Evolutionary conservation across 2,329 filamentous ascomycete species (phyloP), one percentile per base, ranked within the genome.

Genomic region (Diaporthe ilicicola): DNA sequence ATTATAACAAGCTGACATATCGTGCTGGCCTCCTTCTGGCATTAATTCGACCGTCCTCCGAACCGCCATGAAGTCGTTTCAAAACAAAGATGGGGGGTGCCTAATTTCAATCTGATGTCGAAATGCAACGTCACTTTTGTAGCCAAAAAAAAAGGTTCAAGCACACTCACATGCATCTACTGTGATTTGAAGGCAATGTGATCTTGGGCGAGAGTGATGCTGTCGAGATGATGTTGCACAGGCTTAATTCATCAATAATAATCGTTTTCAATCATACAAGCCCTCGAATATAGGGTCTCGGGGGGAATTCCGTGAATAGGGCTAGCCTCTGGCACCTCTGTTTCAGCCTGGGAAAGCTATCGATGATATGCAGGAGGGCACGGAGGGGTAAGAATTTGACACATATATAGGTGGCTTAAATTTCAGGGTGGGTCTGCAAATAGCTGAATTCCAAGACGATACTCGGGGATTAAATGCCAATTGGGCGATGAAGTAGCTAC

Each of bases 331-430:
- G 8, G 29, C 34, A 12, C 27, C 44, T 62, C 56, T 62, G 59
- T 62, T 62, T 62, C 59, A 62, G 59, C 27, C 29, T 62, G 42
- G 59, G 19, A 24, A 29, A 34, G 59, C 56, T 48, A 48, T 48
- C 27, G 12, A 48, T 62, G 42, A 34, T 24, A 22, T 34, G 29
- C 59, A 17, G 59, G 59, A 50, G 42, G 29, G 29, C 59, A 17
- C 42, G 59, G 37, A 27, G 29, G 42, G 42, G 24, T 22, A 12
- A n/a, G n/a, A 6, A 22, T 50, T 62, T 48, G 42, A 62, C 24
- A 44, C 42, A 32, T 22, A 17, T 1, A 12, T 62, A 29, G 42
- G 27, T 19, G 2, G 56, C 42, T 6, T 39, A n/a, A 9, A 27
- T n/a, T n/a, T 32, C 42, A 62, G 39, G 56, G 56, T 42, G 32